Evolutionary conservation across 345 rosid genomes (phyloP).

Genomic region (Streptanthus diversifolius): DNA sequence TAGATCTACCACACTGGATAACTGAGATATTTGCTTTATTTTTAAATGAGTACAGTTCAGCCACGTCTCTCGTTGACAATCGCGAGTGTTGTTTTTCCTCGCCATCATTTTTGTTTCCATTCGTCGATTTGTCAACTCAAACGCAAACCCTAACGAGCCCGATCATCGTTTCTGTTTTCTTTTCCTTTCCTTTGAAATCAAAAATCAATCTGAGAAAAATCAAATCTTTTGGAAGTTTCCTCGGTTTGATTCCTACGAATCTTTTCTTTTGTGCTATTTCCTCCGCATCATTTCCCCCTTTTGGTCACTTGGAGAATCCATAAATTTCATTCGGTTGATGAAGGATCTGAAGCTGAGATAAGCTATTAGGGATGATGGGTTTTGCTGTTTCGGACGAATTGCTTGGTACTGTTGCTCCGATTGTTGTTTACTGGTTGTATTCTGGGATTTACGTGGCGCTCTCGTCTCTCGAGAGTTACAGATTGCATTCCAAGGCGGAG

Average conservation of each 20-base stretch:
- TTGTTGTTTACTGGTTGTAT: constrained; percentile 76
- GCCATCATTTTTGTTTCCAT: not conserved
- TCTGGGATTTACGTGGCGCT: constrained; percentile 63
- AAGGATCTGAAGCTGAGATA: constrained; percentile 28
- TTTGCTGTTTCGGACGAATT: constrained; percentile 69
- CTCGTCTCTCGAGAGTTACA: constrained; percentile 54
- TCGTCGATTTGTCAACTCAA: constrained; percentile 29
- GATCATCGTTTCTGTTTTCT: not conserved
- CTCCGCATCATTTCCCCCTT: not conserved
- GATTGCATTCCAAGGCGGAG: constrained; percentile 74
- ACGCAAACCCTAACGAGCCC: constrained; percentile 24
- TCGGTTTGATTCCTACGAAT: not conserved
- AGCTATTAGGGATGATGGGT: constrained; percentile 38
- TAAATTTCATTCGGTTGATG: not conserved
- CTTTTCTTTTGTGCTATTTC: not conserved
- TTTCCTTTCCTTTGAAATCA: not conserved
- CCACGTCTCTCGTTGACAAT: constrained; percentile 20
- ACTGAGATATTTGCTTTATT: not conserved
- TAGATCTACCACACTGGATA: not conserved
- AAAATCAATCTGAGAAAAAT: not conserved
- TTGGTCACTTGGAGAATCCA: not conserved
- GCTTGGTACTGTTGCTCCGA: constrained; percentile 72
- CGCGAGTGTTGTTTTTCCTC: not conserved
- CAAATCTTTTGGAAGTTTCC: not conserved
- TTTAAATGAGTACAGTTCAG: constrained; percentile 15